Conservation (phyloP, 176 grass and related monocot species). For the Phoenix dactylifera region DNA sequence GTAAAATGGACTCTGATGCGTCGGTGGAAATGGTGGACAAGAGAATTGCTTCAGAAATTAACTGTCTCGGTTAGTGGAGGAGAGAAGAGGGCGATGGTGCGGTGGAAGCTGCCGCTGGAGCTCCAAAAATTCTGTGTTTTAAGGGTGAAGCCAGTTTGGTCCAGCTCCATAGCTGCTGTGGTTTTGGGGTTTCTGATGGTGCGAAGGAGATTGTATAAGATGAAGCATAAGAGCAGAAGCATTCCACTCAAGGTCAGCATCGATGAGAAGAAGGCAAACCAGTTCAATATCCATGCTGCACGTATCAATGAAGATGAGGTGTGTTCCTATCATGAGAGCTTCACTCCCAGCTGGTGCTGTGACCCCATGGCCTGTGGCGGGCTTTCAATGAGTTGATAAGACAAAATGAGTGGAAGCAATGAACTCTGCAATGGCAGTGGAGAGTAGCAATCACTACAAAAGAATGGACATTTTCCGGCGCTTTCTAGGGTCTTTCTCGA, state of each 20-base stretch:
- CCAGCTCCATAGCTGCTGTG: constrained; percentile 20
- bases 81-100: background rate
- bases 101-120: constrained; percentile 27
- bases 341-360: constrained; percentile 10
- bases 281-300: constrained; percentile 15
- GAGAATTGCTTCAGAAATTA: background rate
- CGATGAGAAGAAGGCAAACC: constrained; percentile 28
- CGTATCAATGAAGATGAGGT: constrained; percentile 23
- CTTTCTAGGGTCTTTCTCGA: too few species aligned
- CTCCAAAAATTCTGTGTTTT: constrained; percentile 11
- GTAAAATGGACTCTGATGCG: background rate
- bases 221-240: constrained; percentile 19
- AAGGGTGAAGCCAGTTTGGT: constrained; percentile 36
- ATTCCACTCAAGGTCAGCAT: constrained; percentile 4
- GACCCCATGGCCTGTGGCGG: constrained; percentile 8
- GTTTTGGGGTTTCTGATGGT: constrained; percentile 32
- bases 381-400: constrained; percentile 6
- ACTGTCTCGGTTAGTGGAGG: background rate
- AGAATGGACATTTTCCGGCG: too few species aligned
- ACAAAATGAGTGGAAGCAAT: background rate
- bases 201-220: constrained; percentile 23
- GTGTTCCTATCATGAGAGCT: constrained; percentile 17
- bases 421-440: too few species aligned
- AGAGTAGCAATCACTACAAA: too few species aligned
- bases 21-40: constrained; percentile 5